Conservation (phyloP, 1,139 yeast species). For the Nadsonia commutata region DNA sequence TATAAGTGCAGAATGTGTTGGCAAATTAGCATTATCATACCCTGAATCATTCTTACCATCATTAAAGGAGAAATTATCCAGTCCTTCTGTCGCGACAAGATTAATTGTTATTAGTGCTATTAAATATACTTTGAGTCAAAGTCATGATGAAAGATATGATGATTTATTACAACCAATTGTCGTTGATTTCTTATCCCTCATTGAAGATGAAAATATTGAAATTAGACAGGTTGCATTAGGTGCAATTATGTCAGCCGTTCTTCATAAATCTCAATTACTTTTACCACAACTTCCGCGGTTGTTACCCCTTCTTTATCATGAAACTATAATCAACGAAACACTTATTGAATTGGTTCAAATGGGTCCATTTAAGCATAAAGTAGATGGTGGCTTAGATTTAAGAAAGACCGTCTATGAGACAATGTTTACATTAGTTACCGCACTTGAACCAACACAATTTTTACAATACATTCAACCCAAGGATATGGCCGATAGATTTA, state of each 20-base stretch:
- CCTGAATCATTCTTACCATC: conserved; percentile 19
- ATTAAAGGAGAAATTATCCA: conserved; percentile 13
- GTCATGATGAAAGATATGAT: conserved; percentile 16
- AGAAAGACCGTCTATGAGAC: conserved; percentile 64
- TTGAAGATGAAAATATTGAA: conserved; percentile 19
- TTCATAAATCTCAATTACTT: conserved; percentile 39
- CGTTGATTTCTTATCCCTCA: conserved; percentile 24
- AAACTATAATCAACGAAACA: conserved; percentile 39
- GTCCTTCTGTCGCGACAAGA: conserved; percentile 14
- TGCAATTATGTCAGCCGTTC: conserved; percentile 41
- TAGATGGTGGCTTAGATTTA: conserved; percentile 65
- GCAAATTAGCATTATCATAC: conserved; percentile 19
- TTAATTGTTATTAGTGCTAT: conserved; percentile 24
- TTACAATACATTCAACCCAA: conserved; percentile 8
- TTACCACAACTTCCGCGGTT: conserved; percentile 36
- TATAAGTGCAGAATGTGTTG: conserved; percentile 26
- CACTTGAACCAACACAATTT: conserved; percentile 14
- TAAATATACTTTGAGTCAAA: conserved; percentile 21
- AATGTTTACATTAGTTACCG: conserved; percentile 37
- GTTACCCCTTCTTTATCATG: conserved; percentile 39
- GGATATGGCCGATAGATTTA: conserved; percentile 19
- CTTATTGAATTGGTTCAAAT: conserved; percentile 57
- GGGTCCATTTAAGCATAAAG: conserved; percentile 78
- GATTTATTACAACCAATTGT: conserved; percentile 21
- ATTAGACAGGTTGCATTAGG: conserved; percentile 42